A percentile compares a stretch with the other conserved stretches of the same genome.
These are phyloP conservation scores for Russula earlei DNA, from an alignment of 768 basidiomycete species.

Conservation along the genomic window DNA sequence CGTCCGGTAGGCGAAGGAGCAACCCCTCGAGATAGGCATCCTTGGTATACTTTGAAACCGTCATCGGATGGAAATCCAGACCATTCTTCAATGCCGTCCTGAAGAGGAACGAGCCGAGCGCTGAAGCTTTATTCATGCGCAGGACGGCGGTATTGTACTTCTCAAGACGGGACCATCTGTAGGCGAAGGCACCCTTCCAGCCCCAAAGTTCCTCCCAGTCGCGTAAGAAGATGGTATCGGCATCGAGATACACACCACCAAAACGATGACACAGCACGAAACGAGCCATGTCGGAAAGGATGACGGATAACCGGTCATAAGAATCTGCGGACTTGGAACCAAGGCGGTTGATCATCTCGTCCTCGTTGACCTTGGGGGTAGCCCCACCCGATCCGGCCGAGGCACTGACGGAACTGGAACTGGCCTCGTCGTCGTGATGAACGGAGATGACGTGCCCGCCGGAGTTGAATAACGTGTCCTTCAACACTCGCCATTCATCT, in stretches of 20 bases:
- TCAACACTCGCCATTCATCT: slow-evolving; percentile 78
- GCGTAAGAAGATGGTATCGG: slow-evolving; percentile 89
- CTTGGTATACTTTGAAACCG: slow-evolving; percentile 79
- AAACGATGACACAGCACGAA: slow-evolving; percentile 96
- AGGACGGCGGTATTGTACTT: slow-evolving; percentile 97
- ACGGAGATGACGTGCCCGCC: slow-evolving; percentile 69
- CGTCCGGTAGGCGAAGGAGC: slow-evolving; percentile 84
- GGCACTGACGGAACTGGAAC: slow-evolving; percentile 27
- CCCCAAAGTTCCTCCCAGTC: slow-evolving; percentile 99
- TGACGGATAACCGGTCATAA: slow-evolving; percentile 88
- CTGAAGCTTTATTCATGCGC: slow-evolving; percentile 86
- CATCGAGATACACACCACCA: slow-evolving; percentile 94
- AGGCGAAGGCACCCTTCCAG: slow-evolving; percentile 94
- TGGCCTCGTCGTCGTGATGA: slow-evolving; percentile 35
- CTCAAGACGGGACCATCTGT: slow-evolving; percentile 87
- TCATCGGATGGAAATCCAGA: slow-evolving; percentile 97
- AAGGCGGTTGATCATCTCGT: slow-evolving; percentile 65
- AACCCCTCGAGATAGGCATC: slow-evolving; percentile 81
- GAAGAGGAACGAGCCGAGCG: slow-evolving; percentile 89
- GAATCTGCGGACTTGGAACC: slow-evolving; percentile 82
- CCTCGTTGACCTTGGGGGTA: slow-evolving; percentile 25
- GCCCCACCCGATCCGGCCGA: slow-evolving; percentile 10
- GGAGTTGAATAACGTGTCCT: slow-evolving; percentile 78
- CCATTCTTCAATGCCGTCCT: slow-evolving; percentile 89
- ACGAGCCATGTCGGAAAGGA: slow-evolving; percentile 93